phyloP scores from a whole-genome alignment of 441 rosid genomes.

The Euphorbia celastroides region DNA sequence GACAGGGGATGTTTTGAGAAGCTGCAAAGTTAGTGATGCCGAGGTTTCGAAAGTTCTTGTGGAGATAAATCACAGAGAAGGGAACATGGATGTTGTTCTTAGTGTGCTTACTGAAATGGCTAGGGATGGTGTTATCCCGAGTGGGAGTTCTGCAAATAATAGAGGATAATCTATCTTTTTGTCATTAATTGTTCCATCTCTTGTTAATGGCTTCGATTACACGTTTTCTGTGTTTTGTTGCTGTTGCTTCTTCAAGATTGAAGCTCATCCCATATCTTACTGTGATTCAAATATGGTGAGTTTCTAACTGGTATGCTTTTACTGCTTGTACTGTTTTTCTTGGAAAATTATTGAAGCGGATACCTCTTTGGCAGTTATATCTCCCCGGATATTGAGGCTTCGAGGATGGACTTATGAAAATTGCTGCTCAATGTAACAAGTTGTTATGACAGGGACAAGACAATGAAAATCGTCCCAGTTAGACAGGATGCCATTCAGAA shows the following conservation, averaged over 20 bases:
- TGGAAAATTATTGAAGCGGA: neutral
- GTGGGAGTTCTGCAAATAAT: conserved; percentile 29
- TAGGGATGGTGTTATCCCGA: conserved; percentile 74
- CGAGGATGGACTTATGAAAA: neutral
- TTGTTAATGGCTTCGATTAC: neutral
- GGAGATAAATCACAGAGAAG: conserved; percentile 74
- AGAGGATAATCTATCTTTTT: conserved; percentile 17
- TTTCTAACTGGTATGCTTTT: neutral
- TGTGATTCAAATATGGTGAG: conserved; percentile 2
- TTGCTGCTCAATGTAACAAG: no score
- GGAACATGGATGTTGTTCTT: conserved; percentile 72
- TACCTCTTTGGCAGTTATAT: neutral
- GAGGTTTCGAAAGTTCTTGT: conserved; percentile 67
- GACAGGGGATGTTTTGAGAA: conserved; percentile 43
- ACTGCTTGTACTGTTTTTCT: neutral
- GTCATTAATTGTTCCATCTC: neutral
- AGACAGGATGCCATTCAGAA: no score
- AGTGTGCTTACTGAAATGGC: conserved; percentile 74
- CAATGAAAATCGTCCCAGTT: no score
- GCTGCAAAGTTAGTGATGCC: conserved; percentile 72
- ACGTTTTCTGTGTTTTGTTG: neutral
- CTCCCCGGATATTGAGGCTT: neutral
- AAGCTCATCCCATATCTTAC: neutral
- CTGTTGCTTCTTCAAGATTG: neutral
- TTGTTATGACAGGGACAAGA: no score